Conservation (phyloP, 1,139 yeast species). For the Pichia sp. region DNA sequence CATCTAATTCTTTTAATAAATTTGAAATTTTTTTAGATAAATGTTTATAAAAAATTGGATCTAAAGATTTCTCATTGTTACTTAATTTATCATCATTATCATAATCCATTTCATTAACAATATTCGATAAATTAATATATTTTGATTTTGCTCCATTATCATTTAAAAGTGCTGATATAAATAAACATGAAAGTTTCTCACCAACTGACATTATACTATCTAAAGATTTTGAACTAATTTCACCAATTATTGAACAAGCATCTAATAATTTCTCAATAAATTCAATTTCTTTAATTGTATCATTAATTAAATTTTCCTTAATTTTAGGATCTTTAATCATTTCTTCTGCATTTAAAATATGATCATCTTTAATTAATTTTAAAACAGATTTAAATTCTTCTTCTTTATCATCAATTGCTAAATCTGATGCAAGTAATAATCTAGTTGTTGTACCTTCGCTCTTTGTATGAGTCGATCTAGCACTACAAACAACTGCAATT, state of each 20-base stretch:
- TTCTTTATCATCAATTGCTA: conserved; percentile 47
- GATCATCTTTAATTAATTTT: conserved; percentile 67
- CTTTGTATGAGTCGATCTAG: conserved; percentile 84
- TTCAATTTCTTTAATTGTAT: conserved; percentile 58
- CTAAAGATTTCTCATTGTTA: conserved; percentile 32
- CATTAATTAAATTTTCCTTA: conserved; percentile 41
- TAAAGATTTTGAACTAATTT: conserved; percentile 78
- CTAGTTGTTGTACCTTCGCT: conserved; percentile 93
- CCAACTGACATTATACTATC: conserved; percentile 92
- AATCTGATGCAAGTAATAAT: conserved; percentile 70
- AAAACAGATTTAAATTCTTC: conserved; percentile 47
- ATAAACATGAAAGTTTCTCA: conserved; percentile 84
- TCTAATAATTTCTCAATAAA: conserved; percentile 62
- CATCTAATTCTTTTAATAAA: conserved; percentile 38
- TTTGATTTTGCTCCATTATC: conserved; percentile 71
- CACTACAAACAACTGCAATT: conserved; percentile 96
- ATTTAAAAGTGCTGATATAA: conserved; percentile 76
- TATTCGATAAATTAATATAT: conserved; percentile 70
- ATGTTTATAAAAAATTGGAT: conserved; percentile 58
- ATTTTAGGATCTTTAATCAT: conserved; percentile 43
- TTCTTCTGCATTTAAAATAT: conserved; percentile 60
- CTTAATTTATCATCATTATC: conserved; percentile 31
- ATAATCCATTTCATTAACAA: conserved; percentile 33
- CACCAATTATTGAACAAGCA: conserved; percentile 90
- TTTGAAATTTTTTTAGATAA: conserved; percentile 56